Conservation (phyloP, 2,329 filamentous ascomycete genomes). For the Aspergillus unguis region DNA sequence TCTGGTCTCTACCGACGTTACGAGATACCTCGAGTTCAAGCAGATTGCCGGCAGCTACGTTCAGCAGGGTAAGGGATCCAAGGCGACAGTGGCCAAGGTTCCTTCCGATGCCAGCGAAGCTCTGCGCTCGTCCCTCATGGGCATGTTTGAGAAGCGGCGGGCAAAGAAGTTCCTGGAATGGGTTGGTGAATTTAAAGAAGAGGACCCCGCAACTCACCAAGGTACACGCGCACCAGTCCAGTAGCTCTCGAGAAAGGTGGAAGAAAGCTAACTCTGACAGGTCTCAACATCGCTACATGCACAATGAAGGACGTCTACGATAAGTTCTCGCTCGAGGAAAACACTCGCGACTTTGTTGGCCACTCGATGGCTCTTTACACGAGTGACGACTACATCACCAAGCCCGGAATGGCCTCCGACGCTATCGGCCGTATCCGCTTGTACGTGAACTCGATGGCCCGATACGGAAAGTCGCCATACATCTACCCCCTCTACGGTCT, state of each 20-base stretch:
- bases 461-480: constrained; percentile 98
- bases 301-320: constrained; percentile 99
- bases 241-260: too few species aligned
- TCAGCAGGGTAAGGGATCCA: constrained; percentile 77
- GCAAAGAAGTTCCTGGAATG: constrained; percentile 97
- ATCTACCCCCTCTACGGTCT: constrained; percentile 99
- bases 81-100: constrained; percentile 93
- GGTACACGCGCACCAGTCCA: constrained; percentile 44
- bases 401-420: constrained; percentile 71
- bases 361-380: constrained; percentile 97
- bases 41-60: constrained; percentile 95
- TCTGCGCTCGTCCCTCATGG: constrained; percentile 89
- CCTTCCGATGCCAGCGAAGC: constrained; percentile 90
- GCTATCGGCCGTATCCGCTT: constrained; percentile 88
- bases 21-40: constrained; percentile 85
- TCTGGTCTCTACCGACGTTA: constrained; percentile 90
- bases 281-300: constrained; percentile 71
- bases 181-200: constrained; percentile 80
- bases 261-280: constrained; percentile 45
- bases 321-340: constrained; percentile 88
- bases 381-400: constrained; percentile 79
- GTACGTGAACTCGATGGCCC: constrained; percentile 95
- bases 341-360: constrained; percentile 92
- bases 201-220: constrained; percentile 83
- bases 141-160: constrained; percentile 93